These are phyloP conservation scores for Fusarium ramigenum DNA, from an alignment of 2,329 filamentous ascomycete genomes.

Conservation along the genomic window DNA sequence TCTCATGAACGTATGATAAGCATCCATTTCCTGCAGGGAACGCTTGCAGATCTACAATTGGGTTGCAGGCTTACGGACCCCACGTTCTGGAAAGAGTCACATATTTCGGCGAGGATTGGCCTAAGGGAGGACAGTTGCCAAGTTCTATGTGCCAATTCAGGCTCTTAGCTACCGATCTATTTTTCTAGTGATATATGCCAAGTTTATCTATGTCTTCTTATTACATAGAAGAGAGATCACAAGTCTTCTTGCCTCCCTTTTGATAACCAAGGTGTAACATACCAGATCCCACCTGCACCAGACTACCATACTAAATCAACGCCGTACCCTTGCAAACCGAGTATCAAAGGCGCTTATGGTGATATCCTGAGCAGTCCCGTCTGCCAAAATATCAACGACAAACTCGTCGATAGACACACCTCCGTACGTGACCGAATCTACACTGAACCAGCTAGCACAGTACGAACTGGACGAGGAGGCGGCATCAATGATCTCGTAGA, in stretches of 20 bases:
- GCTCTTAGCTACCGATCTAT: not conserved
- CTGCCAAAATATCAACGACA: not conserved
- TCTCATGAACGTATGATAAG: not conserved
- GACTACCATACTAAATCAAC: not conserved
- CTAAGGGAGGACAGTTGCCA: too few relatives aligned
- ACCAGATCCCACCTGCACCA: not conserved
- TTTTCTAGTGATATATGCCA: accelerated
- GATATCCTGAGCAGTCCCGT: not conserved
- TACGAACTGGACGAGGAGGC: not conserved
- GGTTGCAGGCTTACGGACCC: not conserved
- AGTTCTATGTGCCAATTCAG: too few relatives aligned
- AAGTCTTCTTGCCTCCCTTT: not conserved
- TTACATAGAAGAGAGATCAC: not conserved
- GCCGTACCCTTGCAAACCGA: not conserved
- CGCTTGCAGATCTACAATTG: not conserved
- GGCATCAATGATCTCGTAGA: not conserved
- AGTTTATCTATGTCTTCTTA: not conserved
- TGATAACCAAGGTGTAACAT: not conserved
- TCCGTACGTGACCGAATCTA: not conserved
- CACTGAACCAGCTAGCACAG: not conserved
- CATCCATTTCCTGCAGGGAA: not conserved
- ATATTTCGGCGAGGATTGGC: accelerated
- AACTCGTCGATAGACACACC: not conserved
- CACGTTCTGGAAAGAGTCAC: not conserved
- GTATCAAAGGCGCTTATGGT: not conserved